Base-by-base conservation (phyloP, 1,284 basidiomycete genomes). In the Marasmius sp. region DNA sequence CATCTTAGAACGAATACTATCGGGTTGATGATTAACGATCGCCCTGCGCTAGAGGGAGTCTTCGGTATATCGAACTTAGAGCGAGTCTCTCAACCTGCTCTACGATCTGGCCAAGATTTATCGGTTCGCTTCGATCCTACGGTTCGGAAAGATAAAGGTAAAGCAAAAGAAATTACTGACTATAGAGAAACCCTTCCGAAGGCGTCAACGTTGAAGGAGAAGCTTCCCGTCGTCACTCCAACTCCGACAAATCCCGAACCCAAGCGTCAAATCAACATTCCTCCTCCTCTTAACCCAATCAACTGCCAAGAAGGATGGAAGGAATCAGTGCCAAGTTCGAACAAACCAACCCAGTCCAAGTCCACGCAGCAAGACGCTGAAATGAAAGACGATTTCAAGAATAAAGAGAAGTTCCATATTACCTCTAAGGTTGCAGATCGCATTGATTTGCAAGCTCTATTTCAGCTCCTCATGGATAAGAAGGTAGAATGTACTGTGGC, bases 271-370 rank as follows among this genome's bases (percentile, higher is more conserved):
- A 48, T 45, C 8, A n/a, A 18, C 10, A 48, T 60, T 3, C 59
- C 41, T 6, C 50, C 22, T 0, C 59, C 52, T 20, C 18, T 39
- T 0, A 43, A 54, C 27, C 51, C 51, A 0, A 55, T 60, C 33
- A 60, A 60, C 18, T 1, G 59, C 5, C 12, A 22, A 14, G 59
- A 60, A 20, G 59, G 59, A 3, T 60, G 59, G 59, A 60, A 60
- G 34, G 38, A 38, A 10, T 54, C 59, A 6, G 3, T 60, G 8
- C 59, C 59, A 1, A 27, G 27, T 27, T 2, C 27, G 27, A 54
- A 51, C 5, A 18, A 49, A 3, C 16, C 4, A 3, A 48, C 36
- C 5, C 7, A 8, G 3, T 39, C 27, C 3, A n/a, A 52, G 14
- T 20, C 22, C n/a, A n/a, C 36, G 14, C 8, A 18, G 27, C 27